Evolutionary conservation across 2,329 filamentous ascomycete genomes (phyloP).

Genomic region (Pseudogymnoascus sp.): DNA sequence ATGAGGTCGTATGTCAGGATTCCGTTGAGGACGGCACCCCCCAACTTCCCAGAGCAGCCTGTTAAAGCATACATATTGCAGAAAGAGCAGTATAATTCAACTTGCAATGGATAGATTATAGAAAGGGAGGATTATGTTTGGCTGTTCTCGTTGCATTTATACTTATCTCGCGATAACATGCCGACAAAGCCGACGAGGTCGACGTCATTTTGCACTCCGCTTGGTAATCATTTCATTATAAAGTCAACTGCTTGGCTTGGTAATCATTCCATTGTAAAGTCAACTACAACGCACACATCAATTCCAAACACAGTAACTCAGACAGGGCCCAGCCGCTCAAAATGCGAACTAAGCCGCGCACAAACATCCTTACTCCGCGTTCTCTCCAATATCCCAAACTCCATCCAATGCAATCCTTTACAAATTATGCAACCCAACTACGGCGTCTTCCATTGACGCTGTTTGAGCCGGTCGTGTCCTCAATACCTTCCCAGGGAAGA

Average conservation of each 20-base stretch:
- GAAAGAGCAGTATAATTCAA: not conserved
- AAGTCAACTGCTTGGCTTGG: not conserved
- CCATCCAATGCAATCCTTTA: not conserved
- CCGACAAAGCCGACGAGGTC: too few relatives aligned
- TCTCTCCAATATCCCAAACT: not conserved
- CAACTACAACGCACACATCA: not conserved
- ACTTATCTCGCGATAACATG: not conserved
- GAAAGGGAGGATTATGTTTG: not conserved
- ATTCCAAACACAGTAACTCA: not conserved
- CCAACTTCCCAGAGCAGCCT: constrained; percentile 19
- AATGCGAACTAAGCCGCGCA: constrained; percentile 2
- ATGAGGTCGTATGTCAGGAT: constrained; percentile 17
- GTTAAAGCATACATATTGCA: constrained; percentile 14
- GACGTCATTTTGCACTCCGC: not conserved
- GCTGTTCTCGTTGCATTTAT: not conserved
- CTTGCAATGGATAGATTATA: not conserved
- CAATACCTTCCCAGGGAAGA: constrained; percentile 22
- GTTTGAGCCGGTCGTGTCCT: constrained; percentile 14
- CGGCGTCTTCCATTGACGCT: constrained; percentile 1
- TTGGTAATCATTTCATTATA: not conserved
- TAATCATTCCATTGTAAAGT: constrained; percentile 2
- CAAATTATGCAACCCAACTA: not conserved
- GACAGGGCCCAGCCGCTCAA: not conserved
- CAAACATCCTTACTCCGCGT: not conserved
- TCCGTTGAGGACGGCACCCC: constrained; percentile 16